Evolutionary conservation across 371 early-diverging fungal species (phyloP).

Genomic region (Circinella umbellata): DNA sequence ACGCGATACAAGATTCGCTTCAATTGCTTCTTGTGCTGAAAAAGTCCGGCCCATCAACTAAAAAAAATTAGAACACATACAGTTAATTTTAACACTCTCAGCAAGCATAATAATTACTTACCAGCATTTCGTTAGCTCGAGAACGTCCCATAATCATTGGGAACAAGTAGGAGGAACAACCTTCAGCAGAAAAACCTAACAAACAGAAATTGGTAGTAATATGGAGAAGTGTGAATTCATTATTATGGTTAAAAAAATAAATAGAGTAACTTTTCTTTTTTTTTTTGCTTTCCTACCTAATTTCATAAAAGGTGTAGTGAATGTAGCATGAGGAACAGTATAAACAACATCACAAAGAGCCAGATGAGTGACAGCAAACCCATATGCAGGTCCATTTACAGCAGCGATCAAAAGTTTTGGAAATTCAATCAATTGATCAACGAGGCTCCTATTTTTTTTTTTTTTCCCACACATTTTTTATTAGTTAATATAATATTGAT

Average conservation of each 20-base stretch:
- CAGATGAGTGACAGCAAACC: constrained; percentile 69
- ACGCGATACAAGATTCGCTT: constrained; percentile 52
- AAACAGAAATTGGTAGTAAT: neutral
- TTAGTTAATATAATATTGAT: too few species aligned
- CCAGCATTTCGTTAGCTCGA: too few species aligned
- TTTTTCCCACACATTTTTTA: neutral
- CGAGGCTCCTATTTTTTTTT: constrained; percentile 40
- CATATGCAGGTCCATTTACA: constrained; percentile 75
- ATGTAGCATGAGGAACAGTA: constrained; percentile 63
- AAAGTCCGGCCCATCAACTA: constrained; percentile 59
- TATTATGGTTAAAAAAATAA: too few species aligned
- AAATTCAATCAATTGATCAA: constrained; percentile 63
- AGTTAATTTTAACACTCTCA: too few species aligned
- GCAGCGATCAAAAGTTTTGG: constrained; percentile 75
- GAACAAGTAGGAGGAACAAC: constrained; percentile 62
- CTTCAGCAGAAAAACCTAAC: constrained; percentile 68
- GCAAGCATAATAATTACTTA: too few species aligned
- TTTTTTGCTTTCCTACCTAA: constrained; percentile 47
- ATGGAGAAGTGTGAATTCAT: too few species aligned
- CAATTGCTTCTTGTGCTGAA: constrained; percentile 55
- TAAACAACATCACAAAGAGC: constrained; percentile 77
- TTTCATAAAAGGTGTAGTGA: constrained; percentile 72
- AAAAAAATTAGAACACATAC: constrained; percentile 19
- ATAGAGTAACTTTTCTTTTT: too few species aligned
- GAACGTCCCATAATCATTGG: constrained; percentile 26